Evolutionary conservation across 2,329 filamentous ascomycete genomes (phyloP), one percentile per base, ranked within the genome.

Genomic region (Penicillium frequentans): DNA sequence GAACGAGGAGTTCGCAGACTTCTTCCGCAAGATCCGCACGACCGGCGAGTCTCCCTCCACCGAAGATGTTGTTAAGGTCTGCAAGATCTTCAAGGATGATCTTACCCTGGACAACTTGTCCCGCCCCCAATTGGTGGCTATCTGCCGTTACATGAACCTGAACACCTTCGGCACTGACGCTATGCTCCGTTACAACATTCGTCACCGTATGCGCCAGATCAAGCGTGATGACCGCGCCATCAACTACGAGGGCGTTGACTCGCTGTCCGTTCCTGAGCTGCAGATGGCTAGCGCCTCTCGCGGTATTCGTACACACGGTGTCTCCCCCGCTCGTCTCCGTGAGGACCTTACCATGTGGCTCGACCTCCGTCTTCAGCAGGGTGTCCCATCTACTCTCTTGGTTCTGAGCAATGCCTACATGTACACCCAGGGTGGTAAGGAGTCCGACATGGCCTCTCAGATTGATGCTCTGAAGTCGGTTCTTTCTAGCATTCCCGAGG

Each of bases 11-110:
- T 99, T 99, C 68, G 84, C 89, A 59, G 91, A 93, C 69, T 99
- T 99, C 79, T 99, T 99, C 88, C 89, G 91, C 73, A 99, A 99
- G 81, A 86, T 98, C 61, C 84, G 95, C 53, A 87, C 91, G 19
- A 97, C 93, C 1, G 95, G 93, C 62, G 93, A 98, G 79, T 83
- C 89, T 46, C 95, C 95, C 1, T 95, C 90, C 5, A 85, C 87
- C 53, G 85, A 93, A 64, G 95, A 99, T 72, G 91, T 99, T 62
- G 96, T 99, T 82, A 96, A 95, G 78, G 93, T 99, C 62, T 98
- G 95, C 86, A 96, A 97, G 83, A 90, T 96, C 63, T 99, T 99
- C 86, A 96, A 95, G 75, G 95, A 99, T 73, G 95, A 99, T 75
- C 74, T 99, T 68, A 99, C 95, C 0, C 83, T 99, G 31, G 95